phyloP scores from a whole-genome alignment of 805 yeast species.

The Barnettozyma botsteinii region DNA sequence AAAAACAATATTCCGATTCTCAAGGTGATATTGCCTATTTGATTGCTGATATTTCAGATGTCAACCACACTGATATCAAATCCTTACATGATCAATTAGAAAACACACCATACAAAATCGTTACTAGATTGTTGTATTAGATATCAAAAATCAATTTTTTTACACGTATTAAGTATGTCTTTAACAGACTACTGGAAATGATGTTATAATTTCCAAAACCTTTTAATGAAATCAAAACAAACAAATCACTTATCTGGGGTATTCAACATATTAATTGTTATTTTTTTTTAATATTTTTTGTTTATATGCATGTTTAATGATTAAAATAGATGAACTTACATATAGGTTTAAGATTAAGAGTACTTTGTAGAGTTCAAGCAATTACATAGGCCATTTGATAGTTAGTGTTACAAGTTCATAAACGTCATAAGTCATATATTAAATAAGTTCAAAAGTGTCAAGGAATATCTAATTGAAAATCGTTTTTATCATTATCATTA shows the following conservation, averaged over 20 bases:
- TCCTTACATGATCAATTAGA: constrained; percentile 78
- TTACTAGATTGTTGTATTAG: constrained; percentile 84
- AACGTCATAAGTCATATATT: background rate
- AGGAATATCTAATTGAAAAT: no score
- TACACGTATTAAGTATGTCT: background rate
- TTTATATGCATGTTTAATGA: background rate
- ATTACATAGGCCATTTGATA: no score
- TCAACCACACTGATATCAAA: constrained; percentile 76
- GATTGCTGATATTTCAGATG: constrained; percentile 95
- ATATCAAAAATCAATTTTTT: background rate
- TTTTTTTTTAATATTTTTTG: background rate
- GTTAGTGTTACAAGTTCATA: no score
- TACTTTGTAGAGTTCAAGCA: no score
- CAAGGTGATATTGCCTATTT: constrained; percentile 93
- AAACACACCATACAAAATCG: constrained; percentile 83
- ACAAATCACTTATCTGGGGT: constrained; percentile 9
- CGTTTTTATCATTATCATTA: background rate
- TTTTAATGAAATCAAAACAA: background rate
- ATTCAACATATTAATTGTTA: constrained; percentile 8
- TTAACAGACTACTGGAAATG: constrained; percentile 6
- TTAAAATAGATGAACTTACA: background rate
- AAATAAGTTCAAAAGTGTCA: no score
- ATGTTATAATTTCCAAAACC: background rate
- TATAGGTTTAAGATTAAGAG: background rate
- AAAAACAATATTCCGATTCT: constrained; percentile 97